Percentiles rank a stretch among this genome's conserved stretches.
These are phyloP conservation scores for Alopecurus myosuroides DNA, from an alignment of 176 grass and related monocot genomes.

Conservation along the genomic window DNA sequence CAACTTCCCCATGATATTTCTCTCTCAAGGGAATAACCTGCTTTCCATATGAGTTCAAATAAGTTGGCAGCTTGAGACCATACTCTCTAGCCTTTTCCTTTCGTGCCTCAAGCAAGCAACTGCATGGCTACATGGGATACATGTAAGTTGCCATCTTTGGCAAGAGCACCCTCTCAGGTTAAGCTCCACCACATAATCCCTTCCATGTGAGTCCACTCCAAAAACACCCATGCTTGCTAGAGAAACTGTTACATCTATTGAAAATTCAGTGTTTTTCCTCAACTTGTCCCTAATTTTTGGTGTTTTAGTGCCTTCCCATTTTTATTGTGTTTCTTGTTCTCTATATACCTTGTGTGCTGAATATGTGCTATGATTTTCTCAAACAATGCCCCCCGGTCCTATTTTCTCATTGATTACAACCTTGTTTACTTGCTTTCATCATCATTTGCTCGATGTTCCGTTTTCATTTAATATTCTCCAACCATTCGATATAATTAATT, in stretches of 20 bases:
- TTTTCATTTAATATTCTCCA: too few species aligned
- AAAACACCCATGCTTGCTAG: neutral
- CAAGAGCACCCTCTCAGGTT: neutral
- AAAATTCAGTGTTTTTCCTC: neutral
- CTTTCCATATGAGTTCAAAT: neutral
- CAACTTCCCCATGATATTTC: neutral
- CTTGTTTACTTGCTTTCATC: too few species aligned
- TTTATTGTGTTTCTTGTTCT: too few species aligned
- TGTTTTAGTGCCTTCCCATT: too few species aligned
- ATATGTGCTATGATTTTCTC: too few species aligned
- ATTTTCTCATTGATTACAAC: too few species aligned
- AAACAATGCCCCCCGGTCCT: too few species aligned
- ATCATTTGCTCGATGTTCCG: too few species aligned
- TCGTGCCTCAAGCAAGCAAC: neutral
- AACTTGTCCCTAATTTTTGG: neutral
- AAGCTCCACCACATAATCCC: neutral
- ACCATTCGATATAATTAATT: too few species aligned
- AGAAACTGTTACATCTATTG: too few species aligned
- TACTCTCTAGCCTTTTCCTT: neutral
- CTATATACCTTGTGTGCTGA: too few species aligned
- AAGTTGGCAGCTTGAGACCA: neutral
- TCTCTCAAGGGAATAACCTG: neutral
- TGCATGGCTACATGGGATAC: neutral
- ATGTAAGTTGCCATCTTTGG: neutral
- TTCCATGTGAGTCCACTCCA: neutral